Evolutionary conservation across 371 early-diverging fungal species (phyloP), one percentile per base, ranked within the genome.

Genomic region (Rhizomucor pusillus): DNA sequence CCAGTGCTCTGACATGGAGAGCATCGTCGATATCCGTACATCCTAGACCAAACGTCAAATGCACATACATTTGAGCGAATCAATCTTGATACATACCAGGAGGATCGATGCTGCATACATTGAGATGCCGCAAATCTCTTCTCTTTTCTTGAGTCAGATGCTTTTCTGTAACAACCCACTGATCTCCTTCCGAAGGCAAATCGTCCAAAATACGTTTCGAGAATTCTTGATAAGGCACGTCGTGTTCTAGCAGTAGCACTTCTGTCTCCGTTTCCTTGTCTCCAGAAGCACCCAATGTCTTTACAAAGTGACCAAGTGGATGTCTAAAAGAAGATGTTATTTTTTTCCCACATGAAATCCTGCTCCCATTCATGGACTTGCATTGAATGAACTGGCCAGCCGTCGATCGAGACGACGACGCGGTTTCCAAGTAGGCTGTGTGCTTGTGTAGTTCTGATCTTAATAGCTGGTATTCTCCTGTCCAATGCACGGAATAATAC

Each of bases 1-100:
- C 85, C 47, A 98, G 79, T 39, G 62, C 37, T 22, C 80, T 60
- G 0, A 90, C 89, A 66, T 99, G 99, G 34, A 99, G 84, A 0
- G 99, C 99, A 81, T 99, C 99, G 77, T 99, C 99, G 59, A 99
- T 98, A 86, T 99, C 99, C 3, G 98, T 97, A 87, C 99, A 99
- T 33, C 95, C 91, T 66, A 43, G 56, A 18, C 4, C 49, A 48
- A 49, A 13, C 10, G 34, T 52, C 0, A 29, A 23, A 57, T 44
- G 16, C n/a, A 35, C 60, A 12, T 19, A 84, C 1, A 1, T 37
- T 40, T 54, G n/a, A n/a, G n/a, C n/a, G n/a, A n/a, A 29, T 29
- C 29, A 7, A 7, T 29, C n/a, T 33, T n/a, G n/a, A n/a, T 48
- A 25, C 45, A 39, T 65, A 61, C 81, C 81, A 34, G 97, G 96